These are phyloP conservation scores for Papiliotrema laurentii DNA, from an alignment of 1,284 basidiomycete genomes.

Conservation along the genomic window DNA sequence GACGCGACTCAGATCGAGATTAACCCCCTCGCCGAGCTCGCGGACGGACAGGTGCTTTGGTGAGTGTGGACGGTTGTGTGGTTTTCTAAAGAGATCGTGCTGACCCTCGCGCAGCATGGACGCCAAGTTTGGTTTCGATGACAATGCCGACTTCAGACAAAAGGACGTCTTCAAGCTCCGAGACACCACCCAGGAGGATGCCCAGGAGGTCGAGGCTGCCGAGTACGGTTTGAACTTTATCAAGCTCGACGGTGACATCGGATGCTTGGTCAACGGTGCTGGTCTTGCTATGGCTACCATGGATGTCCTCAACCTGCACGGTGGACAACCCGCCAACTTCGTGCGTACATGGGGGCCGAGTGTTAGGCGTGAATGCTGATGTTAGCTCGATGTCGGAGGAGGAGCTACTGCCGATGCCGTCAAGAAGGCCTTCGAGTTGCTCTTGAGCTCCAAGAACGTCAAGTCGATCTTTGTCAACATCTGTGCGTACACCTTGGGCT, in stretches of 20 bases:
- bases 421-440: constrained; percentile 98
- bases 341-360: too few relatives aligned
- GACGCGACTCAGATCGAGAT: constrained; percentile 99
- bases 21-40: constrained; percentile 95
- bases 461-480: constrained; percentile 99
- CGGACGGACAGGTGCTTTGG: constrained; percentile 92
- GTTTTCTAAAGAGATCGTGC: neutral
- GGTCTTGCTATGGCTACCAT: constrained; percentile 99
- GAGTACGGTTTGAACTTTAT: constrained; percentile 93
- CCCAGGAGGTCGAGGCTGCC: constrained; percentile 88
- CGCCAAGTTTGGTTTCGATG: constrained; percentile 98
- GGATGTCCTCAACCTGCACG: constrained; percentile 94
- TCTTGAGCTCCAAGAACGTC: constrained; percentile 83
- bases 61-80: constrained; percentile 45
- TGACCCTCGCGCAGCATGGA: constrained; percentile 81
- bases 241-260: constrained; percentile 97
- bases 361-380: neutral
- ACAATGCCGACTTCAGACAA: constrained; percentile 98
- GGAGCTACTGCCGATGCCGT: constrained; percentile 97
- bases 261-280: constrained; percentile 97
- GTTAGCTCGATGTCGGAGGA: constrained; percentile 85
- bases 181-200: constrained; percentile 92
- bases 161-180: constrained; percentile 83
- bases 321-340: constrained; percentile 93
- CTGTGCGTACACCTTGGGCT: constrained; percentile 53